phyloP scores from a whole-genome alignment of 805 yeast genomes.

The Kazachstania africana region DNA sequence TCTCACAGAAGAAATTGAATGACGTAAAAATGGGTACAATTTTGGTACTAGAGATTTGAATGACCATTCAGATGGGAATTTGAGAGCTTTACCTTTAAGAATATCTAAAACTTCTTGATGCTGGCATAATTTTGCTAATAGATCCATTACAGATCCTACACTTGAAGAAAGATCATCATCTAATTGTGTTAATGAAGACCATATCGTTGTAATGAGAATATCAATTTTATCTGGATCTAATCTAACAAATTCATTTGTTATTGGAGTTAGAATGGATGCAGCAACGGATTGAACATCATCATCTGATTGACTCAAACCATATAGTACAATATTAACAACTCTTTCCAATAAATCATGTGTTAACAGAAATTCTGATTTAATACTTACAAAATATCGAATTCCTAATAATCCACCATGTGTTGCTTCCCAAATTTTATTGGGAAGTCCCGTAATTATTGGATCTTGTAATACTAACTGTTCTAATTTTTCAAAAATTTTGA shows the following conservation, averaged over 20 bases:
- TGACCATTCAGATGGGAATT: constrained; percentile 38
- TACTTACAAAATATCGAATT: constrained; percentile 80
- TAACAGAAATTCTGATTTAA: constrained; percentile 67
- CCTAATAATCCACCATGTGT: constrained; percentile 97
- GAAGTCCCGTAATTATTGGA: constrained; percentile 27
- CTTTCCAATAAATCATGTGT: constrained; percentile 45
- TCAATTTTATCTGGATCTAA: constrained; percentile 39
- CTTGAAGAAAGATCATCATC: constrained; percentile 91
- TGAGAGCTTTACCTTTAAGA: constrained; percentile 49
- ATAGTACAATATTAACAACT: constrained; percentile 74
- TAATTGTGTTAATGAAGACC: constrained; percentile 77
- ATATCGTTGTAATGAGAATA: constrained; percentile 53
- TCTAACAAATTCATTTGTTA: constrained; percentile 75
- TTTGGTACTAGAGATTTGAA: constrained; percentile 78
- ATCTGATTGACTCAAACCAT: constrained; percentile 68
- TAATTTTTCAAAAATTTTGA: constrained; percentile 53
- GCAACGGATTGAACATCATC: constrained; percentile 97
- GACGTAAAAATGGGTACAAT: constrained; percentile 84
- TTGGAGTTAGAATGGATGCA: constrained; percentile 85
- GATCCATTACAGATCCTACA: constrained; percentile 91
- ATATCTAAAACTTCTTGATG: constrained; percentile 65
- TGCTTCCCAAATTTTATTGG: constrained; percentile 76
- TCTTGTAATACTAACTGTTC: constrained; percentile 62
- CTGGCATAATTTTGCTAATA: constrained; percentile 76
- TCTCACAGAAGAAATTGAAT: constrained; percentile 84